phyloP scores from a whole-genome alignment of 2,329 filamentous ascomycete species.

The Trichoderma aggressivum region DNA sequence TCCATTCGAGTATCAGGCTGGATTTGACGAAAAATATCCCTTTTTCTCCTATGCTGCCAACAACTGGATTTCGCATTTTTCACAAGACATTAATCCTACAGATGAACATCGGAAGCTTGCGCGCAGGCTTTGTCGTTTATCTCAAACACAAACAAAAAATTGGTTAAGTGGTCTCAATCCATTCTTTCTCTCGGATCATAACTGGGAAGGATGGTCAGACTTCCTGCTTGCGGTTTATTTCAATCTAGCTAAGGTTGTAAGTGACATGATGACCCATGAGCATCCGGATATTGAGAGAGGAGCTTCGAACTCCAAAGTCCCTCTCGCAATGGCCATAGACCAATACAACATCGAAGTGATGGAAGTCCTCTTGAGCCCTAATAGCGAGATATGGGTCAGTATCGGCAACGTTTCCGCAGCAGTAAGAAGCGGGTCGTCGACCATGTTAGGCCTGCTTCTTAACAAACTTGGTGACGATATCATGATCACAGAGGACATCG shows the following conservation, averaged over 20 bases:
- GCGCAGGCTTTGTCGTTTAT: background rate
- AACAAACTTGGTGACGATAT: background rate
- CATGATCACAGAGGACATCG: background rate
- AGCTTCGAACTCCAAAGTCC: no score
- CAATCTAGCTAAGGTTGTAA: slow-evolving; percentile 5
- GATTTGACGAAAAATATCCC: background rate
- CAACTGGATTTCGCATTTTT: background rate
- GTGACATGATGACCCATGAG: background rate
- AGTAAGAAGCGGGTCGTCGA: no score
- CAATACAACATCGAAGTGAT: background rate
- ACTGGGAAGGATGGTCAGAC: slow-evolving; percentile 12
- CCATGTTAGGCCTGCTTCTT: no score
- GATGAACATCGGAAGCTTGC: background rate
- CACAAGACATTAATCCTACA: background rate
- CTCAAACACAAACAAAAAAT: background rate
- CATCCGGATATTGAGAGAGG: background rate
- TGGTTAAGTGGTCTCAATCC: background rate
- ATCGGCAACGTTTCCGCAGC: background rate
- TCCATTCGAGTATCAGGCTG: background rate
- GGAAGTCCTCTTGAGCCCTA: background rate
- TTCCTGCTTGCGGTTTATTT: slow-evolving; percentile 17
- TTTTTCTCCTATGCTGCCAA: background rate
- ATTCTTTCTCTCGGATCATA: background rate
- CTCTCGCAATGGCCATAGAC: background rate
- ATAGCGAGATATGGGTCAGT: background rate